Evolutionary conservation across 73 alveolate species (phyloP).

Genomic region (Paramecium bursaria): DNA sequence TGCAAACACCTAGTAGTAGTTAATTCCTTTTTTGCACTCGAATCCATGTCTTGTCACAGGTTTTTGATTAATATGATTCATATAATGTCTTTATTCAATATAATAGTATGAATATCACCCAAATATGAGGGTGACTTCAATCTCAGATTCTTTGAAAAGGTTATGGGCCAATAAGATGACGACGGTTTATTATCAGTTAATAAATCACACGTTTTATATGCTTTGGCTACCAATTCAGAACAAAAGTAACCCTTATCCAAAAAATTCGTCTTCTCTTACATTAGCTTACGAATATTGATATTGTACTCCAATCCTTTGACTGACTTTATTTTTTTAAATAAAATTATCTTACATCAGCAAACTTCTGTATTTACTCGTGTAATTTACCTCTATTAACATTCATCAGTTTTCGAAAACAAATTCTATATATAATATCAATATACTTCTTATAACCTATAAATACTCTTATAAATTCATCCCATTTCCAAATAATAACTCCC

Average conservation of each 20-base stretch:
- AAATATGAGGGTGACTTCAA: too few species aligned
- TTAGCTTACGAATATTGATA: neutral
- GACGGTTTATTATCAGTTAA: neutral
- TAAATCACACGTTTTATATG: conserved; percentile 11
- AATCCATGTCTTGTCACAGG: conserved; percentile 49
- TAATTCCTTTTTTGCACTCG: conserved; percentile 30
- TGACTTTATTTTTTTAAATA: neutral
- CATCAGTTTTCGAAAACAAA: neutral
- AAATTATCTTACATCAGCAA: neutral
- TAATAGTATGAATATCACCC: neutral
- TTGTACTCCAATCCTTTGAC: conserved; percentile 17
- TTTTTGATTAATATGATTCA: conserved; percentile 13
- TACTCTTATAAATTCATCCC: neutral
- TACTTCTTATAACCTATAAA: neutral
- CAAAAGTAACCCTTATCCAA: conserved; percentile 14
- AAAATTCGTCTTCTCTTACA: neutral
- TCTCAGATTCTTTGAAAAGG: conserved; percentile 9
- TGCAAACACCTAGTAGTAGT: conserved; percentile 4
- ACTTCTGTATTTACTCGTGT: neutral
- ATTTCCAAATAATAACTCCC: conserved; percentile 13
- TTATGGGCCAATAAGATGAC: conserved; percentile 3
- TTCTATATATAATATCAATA: neutral
- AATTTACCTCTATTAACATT: neutral
- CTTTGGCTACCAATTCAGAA: conserved; percentile 38
- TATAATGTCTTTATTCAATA: conserved; percentile 1